Evolutionary conservation across 441 rosid species (phyloP), one percentile per base, ranked within the genome.

Genomic region (Euphorbia schlechtendalii): DNA sequence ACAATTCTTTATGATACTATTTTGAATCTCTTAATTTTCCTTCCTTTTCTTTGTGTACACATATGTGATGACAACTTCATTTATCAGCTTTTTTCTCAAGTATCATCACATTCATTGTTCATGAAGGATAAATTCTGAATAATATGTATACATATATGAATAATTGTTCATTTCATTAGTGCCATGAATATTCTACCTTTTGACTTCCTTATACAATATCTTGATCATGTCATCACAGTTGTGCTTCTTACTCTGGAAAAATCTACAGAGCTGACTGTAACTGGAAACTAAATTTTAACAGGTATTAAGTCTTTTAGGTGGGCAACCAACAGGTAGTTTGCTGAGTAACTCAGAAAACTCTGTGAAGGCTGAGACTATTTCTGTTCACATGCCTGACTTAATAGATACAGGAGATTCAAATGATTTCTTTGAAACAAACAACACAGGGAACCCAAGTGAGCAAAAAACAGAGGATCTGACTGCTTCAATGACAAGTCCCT

Each of bases 221-320:
- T 54, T 61, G 30, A n/a, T n/a, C n/a, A n/a, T n/a, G n/a, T n/a
- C n/a, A 40, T 30, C n/a, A 15, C 24, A 21, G 7, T 61, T 46
- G 14, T n/a, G n/a, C n/a, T n/a, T n/a, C n/a, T n/a, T n/a, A n/a
- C n/a, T n/a, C n/a, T n/a, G n/a, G n/a, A n/a, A n/a, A n/a, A n/a
- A n/a, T n/a, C n/a, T n/a, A n/a, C n/a, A n/a, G 41, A 18, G 61
- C 43, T 30, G 12, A 43, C 52, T 63, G 56, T 61, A 54, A 12
- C 11, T 30, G 22, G 38, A 17, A 14, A 45, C 55, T 53, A 61
- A 45, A 2, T 15, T 59, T 75, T 58, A 66, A 71, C 80, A 95
- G 99, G 93, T 92, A 15, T 68, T 95, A 70, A 77, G 78, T 77
- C 90, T 95, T 73, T 76, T 94, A 76, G 79, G 73, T 71, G 90